Evolutionary conservation across 768 basidiomycete genomes (phyloP).

Genomic region (Leccinum imitatum): DNA sequence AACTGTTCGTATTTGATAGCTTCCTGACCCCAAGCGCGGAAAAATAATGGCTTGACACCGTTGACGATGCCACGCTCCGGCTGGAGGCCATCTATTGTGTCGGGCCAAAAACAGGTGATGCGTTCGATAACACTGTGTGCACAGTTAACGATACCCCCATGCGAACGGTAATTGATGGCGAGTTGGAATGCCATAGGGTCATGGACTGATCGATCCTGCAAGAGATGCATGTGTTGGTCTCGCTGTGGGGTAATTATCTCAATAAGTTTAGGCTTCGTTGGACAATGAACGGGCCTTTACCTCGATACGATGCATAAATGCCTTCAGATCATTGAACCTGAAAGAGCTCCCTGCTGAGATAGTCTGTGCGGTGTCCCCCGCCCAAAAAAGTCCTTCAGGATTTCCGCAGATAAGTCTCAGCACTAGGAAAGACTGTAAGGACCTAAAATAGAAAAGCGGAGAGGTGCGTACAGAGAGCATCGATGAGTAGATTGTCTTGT

Average conservation of each 20-base stretch:
- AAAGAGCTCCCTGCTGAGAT: conserved; percentile 74
- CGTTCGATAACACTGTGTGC: conserved; percentile 65
- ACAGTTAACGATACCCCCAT: conserved; percentile 72
- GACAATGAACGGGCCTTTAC: conserved; percentile 31
- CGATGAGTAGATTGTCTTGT: conserved; percentile 70
- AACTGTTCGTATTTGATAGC: conserved; percentile 53
- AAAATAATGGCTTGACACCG: conserved; percentile 59
- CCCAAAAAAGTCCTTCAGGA: conserved; percentile 71
- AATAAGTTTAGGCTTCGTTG: not conserved
- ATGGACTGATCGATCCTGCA: conserved; percentile 15
- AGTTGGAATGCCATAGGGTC: conserved; percentile 53
- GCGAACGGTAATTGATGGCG: conserved; percentile 65
- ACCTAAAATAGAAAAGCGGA: not conserved
- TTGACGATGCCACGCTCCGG: conserved; percentile 55
- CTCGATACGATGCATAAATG: conserved; percentile 63
- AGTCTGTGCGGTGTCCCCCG: conserved; percentile 78
- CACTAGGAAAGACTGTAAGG: conserved; percentile 38
- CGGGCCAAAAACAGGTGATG: conserved; percentile 59
- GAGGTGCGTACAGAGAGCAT: conserved; percentile 48
- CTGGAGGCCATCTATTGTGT: conserved; percentile 58
- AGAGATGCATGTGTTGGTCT: conserved; percentile 15
- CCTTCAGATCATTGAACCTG: conserved; percentile 67
- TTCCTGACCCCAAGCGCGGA: conserved; percentile 46
- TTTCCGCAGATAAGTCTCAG: conserved; percentile 62
- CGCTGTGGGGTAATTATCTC: conserved; percentile 15